Percentiles rank a stretch among this genome's conserved stretches.
Conservation (phyloP, 1,284 basidiomycete genomes). For the Moesziomyces sp. region DNA sequence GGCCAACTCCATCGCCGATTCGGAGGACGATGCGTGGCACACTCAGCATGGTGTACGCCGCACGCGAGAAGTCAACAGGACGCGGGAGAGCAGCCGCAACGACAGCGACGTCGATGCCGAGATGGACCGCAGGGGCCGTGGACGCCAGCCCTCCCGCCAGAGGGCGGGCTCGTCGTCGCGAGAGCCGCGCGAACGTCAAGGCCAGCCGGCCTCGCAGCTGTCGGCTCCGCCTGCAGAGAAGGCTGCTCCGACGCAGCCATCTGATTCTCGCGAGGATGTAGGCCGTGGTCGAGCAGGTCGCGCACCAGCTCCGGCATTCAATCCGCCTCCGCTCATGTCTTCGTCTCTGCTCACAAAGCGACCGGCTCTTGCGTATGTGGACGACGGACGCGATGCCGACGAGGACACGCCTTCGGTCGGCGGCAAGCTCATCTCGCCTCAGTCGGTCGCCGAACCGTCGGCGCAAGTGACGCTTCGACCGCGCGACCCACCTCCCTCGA, state of each 20-base stretch:
- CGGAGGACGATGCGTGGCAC: slow-evolving; percentile 30
- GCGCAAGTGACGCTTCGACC: slow-evolving; percentile 52
- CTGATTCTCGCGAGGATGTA: slow-evolving; percentile 15
- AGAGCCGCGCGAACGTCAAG: slow-evolving; percentile 23
- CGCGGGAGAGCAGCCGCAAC: slow-evolving; percentile 27
- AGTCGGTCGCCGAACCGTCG: slow-evolving; percentile 45
- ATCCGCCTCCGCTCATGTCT: slow-evolving; percentile 31
- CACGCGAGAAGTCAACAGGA: slow-evolving; percentile 4
- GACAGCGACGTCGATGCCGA: slow-evolving; percentile 34
- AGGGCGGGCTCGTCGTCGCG: slow-evolving; percentile 26
- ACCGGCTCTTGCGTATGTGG: slow-evolving; percentile 37
- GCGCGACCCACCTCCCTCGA: slow-evolving; percentile 42
- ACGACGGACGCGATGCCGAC: slow-evolving; percentile 41
- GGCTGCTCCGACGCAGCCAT: neutral
- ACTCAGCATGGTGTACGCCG: slow-evolving; percentile 6
- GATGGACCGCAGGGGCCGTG: slow-evolving; percentile 36
- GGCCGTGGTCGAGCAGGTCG: slow-evolving; percentile 25
- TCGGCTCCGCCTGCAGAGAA: neutral
- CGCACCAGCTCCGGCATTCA: slow-evolving; percentile 12
- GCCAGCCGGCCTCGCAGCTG: slow-evolving; percentile 8
- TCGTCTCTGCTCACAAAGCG: slow-evolving; percentile 39
- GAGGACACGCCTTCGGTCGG: slow-evolving; percentile 46
- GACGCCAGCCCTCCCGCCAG: slow-evolving; percentile 28
- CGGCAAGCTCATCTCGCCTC: slow-evolving; percentile 40
- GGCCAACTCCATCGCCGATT: slow-evolving; percentile 40